A percentile compares a stretch with the other conserved stretches of the same genome.
Evolutionary conservation across 2,329 filamentous ascomycete species (phyloP).

Genomic region (Alternaria postmessia): DNA sequence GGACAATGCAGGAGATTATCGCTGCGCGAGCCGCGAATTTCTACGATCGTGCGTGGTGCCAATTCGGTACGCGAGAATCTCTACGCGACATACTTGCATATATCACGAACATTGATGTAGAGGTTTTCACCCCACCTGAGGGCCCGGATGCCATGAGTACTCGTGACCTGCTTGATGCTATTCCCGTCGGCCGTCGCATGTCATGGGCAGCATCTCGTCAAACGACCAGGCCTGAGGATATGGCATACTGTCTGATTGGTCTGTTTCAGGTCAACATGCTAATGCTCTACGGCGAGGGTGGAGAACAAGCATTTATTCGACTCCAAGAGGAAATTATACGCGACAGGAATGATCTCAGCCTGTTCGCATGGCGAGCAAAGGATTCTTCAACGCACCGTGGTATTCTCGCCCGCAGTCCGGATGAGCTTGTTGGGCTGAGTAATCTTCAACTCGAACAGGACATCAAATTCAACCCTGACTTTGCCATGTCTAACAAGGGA

Average conservation of each 20-base stretch:
- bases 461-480: not conserved
- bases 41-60: not conserved
- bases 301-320: constrained; percentile 19
- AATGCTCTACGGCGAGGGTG: constrained; percentile 39
- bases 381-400: not conserved
- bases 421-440: not conserved
- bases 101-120: not conserved
- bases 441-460: not conserved
- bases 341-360: not conserved
- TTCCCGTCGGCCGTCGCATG: not conserved
- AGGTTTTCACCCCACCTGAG: not conserved
- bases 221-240: constrained; percentile 33
- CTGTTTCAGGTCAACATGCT: constrained; percentile 38
- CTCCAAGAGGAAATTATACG: constrained; percentile 16
- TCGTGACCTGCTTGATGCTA: not conserved
- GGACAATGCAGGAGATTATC: not conserved
- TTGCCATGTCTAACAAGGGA: not conserved
- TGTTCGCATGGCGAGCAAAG: not conserved
- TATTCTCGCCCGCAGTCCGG: not conserved
- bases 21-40: not conserved
- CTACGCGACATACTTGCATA: not conserved
- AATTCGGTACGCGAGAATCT: not conserved
- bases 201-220: constrained; percentile 13
- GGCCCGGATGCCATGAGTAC: not conserved
- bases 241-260: constrained; percentile 39